Evolutionary conservation across 2,329 filamentous ascomycete genomes (phyloP).

Genomic region (Ceratocystiopsis sp.): DNA sequence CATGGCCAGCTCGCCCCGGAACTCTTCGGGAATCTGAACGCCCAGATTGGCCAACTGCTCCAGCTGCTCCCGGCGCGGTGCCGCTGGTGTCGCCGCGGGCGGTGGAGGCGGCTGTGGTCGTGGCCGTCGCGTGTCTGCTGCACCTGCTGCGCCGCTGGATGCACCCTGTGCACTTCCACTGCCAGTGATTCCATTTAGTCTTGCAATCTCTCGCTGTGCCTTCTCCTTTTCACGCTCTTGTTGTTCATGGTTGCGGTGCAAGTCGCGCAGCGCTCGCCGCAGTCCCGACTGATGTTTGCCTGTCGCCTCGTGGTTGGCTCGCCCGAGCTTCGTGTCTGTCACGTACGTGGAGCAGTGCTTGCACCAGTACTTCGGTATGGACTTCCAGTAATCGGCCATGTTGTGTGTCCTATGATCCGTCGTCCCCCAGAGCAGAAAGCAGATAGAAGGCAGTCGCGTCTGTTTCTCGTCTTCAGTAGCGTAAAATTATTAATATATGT

Average conservation of each 20-base stretch:
- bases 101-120: background rate
- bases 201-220: slow-evolving; percentile 69
- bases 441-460: too few species aligned
- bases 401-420: background rate
- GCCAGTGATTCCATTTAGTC: slow-evolving; percentile 61
- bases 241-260: slow-evolving; percentile 71
- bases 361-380: slow-evolving; percentile 94
- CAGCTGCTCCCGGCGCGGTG: slow-evolving; percentile 55
- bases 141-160: background rate
- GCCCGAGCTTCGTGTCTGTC: slow-evolving; percentile 81
- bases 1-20: slow-evolving; percentile 68
- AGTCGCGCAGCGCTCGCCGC: slow-evolving; percentile 75
- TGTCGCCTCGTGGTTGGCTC: slow-evolving; percentile 75
- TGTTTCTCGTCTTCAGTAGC: too few species aligned
- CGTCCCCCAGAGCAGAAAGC: background rate
- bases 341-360: slow-evolving; percentile 88
- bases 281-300: slow-evolving; percentile 70
- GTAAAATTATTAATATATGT: too few species aligned
- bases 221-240: slow-evolving; percentile 67
- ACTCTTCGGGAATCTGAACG: slow-evolving; percentile 63
- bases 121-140: background rate
- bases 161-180: too few species aligned
- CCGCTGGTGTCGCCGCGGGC: slow-evolving; percentile 12
- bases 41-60: slow-evolving; percentile 80
- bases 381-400: slow-evolving; percentile 99